Evolutionary conservation across 441 rosid genomes (phyloP).

Genomic region (Corymbia calophylla): DNA sequence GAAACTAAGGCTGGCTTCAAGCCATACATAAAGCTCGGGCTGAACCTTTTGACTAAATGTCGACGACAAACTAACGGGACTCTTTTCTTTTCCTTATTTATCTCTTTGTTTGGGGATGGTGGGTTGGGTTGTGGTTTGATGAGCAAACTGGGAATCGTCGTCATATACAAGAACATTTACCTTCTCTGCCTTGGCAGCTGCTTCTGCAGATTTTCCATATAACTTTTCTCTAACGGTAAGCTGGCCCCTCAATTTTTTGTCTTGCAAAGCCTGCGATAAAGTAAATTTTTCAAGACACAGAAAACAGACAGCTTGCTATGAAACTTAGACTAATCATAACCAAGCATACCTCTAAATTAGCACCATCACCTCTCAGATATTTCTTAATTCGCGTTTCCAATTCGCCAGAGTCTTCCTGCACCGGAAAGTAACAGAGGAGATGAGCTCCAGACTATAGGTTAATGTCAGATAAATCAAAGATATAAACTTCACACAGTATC

Average conservation of each 20-base stretch:
- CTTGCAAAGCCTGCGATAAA: slow-evolving; percentile 43
- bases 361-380: slow-evolving; percentile 75
- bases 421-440: background rate
- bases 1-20: background rate
- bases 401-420: slow-evolving; percentile 47
- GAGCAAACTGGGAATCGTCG: background rate
- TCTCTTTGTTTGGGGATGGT: background rate
- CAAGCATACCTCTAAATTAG: slow-evolving; percentile 59
- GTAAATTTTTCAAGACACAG: background rate
- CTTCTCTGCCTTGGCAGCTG: slow-evolving; percentile 89
- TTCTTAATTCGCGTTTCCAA: slow-evolving; percentile 54
- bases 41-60: background rate
- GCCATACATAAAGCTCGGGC: background rate
- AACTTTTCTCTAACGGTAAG: slow-evolving; percentile 60
- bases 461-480: background rate
- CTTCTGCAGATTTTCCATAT: slow-evolving; percentile 57
- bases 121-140: background rate
- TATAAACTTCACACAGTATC: background rate
- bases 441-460: background rate
- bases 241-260: slow-evolving; percentile 75
- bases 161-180: slow-evolving; percentile 17
- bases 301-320: background rate
- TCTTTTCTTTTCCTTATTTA: background rate
- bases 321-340: background rate
- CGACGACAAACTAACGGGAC: background rate